phyloP scores from a whole-genome alignment of 768 basidiomycete species.

The Pilatotrama ljubarskyi region DNA sequence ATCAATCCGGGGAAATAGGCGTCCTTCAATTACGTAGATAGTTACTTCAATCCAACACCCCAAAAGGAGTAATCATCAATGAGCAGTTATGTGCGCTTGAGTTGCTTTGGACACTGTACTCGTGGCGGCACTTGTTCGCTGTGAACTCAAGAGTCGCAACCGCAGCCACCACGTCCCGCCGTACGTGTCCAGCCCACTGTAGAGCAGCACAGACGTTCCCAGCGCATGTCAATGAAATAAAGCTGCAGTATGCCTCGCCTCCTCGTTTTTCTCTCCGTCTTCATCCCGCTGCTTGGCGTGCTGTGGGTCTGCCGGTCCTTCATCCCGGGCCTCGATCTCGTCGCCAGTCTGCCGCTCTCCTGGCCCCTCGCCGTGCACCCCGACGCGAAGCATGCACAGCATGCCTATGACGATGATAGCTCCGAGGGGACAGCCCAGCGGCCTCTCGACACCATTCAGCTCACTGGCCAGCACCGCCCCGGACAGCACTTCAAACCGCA shows the following conservation, averaged over 20 bases:
- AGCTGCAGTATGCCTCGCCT: slow-evolving; percentile 13
- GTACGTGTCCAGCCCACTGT: no score
- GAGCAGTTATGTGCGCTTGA: no score
- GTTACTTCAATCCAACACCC: no score
- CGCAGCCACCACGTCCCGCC: no score
- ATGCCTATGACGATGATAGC: slow-evolving; percentile 1
- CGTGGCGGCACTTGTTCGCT: no score
- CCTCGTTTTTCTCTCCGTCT: slow-evolving; percentile 20
- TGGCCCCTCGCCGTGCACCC: slow-evolving; percentile 29
- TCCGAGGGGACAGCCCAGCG: neutral
- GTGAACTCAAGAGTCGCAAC: no score
- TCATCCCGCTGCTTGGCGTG: slow-evolving; percentile 21
- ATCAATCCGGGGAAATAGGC: no score
- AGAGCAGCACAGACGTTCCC: no score
- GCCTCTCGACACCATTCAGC: neutral
- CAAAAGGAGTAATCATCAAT: no score
- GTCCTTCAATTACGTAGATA: no score
- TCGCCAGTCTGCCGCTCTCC: slow-evolving; percentile 21
- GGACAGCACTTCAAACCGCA: neutral
- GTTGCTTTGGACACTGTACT: no score
- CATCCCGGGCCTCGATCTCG: slow-evolving; percentile 18
- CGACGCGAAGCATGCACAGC: slow-evolving; percentile 16
- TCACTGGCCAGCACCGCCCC: slow-evolving; percentile 2
- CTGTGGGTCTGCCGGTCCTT: slow-evolving; percentile 24
- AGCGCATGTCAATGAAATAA: neutral